phyloP scores from a whole-genome alignment of 164 flowering plant species.

The Vitis cinerea region DNA sequence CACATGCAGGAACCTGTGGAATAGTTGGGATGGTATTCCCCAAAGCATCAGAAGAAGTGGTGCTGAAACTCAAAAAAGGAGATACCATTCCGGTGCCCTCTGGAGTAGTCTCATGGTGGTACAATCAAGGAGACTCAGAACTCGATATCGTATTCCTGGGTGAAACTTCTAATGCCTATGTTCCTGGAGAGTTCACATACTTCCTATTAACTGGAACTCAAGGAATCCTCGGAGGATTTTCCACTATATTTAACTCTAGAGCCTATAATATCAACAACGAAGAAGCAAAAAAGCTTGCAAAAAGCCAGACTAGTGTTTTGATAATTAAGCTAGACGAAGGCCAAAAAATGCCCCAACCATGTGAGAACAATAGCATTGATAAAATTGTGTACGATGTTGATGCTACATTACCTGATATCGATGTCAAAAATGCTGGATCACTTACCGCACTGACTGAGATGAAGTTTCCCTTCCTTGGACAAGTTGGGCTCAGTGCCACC shows the following conservation, averaged over 20 bases:
- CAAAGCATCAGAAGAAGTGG: constrained; percentile 21
- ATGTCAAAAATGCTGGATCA: constrained; percentile 8
- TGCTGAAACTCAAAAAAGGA: constrained; percentile 26
- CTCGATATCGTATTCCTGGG: constrained; percentile 25
- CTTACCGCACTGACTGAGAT: constrained; percentile 7
- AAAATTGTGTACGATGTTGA: constrained; percentile 10
- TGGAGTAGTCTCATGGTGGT: constrained; percentile 41
- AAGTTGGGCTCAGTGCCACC: constrained; percentile 24
- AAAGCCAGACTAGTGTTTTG: constrained; percentile 20
- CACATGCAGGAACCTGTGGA: constrained; percentile 9
- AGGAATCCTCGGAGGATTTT: constrained; percentile 21
- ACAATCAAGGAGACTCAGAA: constrained; percentile 30
- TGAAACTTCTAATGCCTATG: constrained; percentile 21
- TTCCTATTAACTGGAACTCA: constrained; percentile 24
- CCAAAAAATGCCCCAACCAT: constrained; percentile 14
- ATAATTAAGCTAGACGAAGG: constrained; percentile 24
- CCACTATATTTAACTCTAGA: constrained; percentile 17
- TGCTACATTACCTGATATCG: constrained; percentile 2
- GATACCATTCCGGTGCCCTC: constrained; percentile 25
- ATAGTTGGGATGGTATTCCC: constrained; percentile 19
- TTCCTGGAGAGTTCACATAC: constrained; percentile 31
- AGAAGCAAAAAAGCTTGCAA: constrained; percentile 16
- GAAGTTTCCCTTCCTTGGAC: constrained; percentile 18
- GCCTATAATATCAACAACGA: constrained; percentile 8
- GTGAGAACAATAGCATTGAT: neutral